Evolutionary conservation across 208 protist species (phyloP), one percentile per base, ranked within the genome.

Genomic region (Tritrichomonas foetus): DNA sequence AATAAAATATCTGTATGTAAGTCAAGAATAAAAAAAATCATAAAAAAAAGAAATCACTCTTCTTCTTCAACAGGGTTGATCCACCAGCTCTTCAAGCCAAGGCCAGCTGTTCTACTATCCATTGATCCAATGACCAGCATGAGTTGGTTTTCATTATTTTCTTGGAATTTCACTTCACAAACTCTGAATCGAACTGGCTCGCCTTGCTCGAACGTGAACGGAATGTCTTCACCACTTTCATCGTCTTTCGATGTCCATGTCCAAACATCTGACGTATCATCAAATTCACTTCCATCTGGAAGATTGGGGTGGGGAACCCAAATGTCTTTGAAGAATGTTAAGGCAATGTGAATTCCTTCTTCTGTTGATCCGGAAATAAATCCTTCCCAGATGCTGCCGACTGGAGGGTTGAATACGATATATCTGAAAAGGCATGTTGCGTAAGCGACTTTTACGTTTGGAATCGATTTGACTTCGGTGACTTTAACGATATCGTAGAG

Each of bases 381-480:
- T 49, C n/a, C 74, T 47, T 33, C 36, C 74, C 74, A 84, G 2
- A 84, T n/a, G n/a, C n/a, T 47, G 16, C 74, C 74, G 33, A 84
- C 36, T n/a, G 74, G 74, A n/a, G 74, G 74, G 25, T 84, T 84
- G n/a, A 84, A 84, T 53, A 84, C 74, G 30, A 84, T 53, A 84
- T 84, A 84, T 22, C 74, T 9, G 30, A 84, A 84, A 53, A 84
- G 1, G 53, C 3, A 9, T 53, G n/a, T 84, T n/a, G 25, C 74
- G n/a, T 84, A 84, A 13, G 74, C 3, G 11, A 84, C 74, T 47
- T 11, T 11, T 33, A 84, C 14, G n/a, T 84, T 44, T 53, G 74
- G 74, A n/a, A 84, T 33, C 3, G 74, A 84, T 44, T 84, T 84
- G 44, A 11, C 27, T 53, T 84, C 74, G 36, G 3, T 39, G 11